These are phyloP conservation scores for Aspergillus steynii DNA, from an alignment of 495 filamentous ascomycete genomes.

Conservation along the genomic window DNA sequence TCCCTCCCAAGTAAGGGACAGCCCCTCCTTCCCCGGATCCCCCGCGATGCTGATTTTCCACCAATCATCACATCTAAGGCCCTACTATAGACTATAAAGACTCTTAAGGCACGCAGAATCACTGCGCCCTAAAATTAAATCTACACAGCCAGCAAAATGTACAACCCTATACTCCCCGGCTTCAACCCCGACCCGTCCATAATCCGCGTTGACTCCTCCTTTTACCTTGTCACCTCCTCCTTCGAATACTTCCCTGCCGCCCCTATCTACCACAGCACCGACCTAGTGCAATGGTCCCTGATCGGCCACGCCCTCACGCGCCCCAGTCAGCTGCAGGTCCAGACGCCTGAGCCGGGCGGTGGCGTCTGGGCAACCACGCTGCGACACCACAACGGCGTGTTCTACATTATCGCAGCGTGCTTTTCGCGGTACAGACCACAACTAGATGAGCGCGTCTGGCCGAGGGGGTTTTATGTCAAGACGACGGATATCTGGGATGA, in stretches of 20 bases:
- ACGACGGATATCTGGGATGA: conserved; percentile 50
- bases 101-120: neutral
- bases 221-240: conserved; percentile 46
- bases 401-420: conserved; percentile 43
- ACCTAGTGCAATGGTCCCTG: conserved; percentile 47
- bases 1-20: neutral
- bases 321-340: conserved; percentile 61
- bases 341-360: conserved; percentile 50
- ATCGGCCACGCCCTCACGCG: conserved; percentile 60
- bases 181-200: conserved; percentile 48
- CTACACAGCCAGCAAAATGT: conserved; percentile 11
- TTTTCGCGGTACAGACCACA: conserved; percentile 46
- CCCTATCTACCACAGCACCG: conserved; percentile 48
- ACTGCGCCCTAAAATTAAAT: neutral
- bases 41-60: conserved; percentile 6
- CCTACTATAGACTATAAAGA: neutral
- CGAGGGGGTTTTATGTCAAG: conserved; percentile 48
- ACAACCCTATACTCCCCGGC: conserved; percentile 41
- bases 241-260: conserved; percentile 51
- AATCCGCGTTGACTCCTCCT: conserved; percentile 37
- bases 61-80: conserved; percentile 1
- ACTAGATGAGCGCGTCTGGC: conserved; percentile 44
- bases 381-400: conserved; percentile 37
- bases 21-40: neutral
- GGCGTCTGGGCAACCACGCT: conserved; percentile 49